phyloP scores from a whole-genome alignment of 2,329 filamentous ascomycete species.

The Aplosporella prunicola region DNA sequence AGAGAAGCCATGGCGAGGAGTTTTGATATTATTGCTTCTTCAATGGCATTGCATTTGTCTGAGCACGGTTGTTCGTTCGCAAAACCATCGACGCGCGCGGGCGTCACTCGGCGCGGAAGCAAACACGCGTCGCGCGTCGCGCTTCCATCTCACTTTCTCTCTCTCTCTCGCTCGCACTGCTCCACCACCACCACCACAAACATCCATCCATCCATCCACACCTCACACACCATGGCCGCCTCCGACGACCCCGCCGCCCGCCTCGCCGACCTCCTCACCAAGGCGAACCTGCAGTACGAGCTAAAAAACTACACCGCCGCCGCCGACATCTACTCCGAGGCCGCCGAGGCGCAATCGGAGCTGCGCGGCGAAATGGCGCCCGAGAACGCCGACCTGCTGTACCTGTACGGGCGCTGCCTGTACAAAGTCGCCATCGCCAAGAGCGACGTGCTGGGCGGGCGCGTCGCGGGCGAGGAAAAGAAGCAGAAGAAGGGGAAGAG shows the following conservation, averaged over 20 bases:
- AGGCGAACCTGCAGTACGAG: conserved; percentile 75
- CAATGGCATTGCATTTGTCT: neutral
- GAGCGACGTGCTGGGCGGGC: conserved; percentile 85
- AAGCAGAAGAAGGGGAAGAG: conserved; percentile 35
- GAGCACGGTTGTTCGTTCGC: too few relatives aligned
- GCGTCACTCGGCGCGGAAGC: too few relatives aligned
- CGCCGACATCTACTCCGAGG: conserved; percentile 74
- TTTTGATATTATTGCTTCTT: neutral
- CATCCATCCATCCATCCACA: neutral
- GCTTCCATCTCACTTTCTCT: neutral
- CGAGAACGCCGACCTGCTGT: conserved; percentile 87
- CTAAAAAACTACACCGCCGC: conserved; percentile 83
- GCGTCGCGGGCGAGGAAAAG: conserved; percentile 52
- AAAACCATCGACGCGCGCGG: too few relatives aligned
- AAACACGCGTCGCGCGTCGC: conserved; percentile 7
- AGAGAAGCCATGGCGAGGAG: conserved; percentile 10
- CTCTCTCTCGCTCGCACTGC: neutral
- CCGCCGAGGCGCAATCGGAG: conserved; percentile 74
- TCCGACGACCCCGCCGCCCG: conserved; percentile 40
- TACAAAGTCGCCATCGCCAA: conserved; percentile 92
- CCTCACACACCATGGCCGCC: conserved; percentile 9
- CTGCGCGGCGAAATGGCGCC: conserved; percentile 87
- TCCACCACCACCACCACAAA: neutral
- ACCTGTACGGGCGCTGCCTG: conserved; percentile 84
- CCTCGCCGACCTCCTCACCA: conserved; percentile 67